These are phyloP conservation scores for Phalaenopsis aphrodite DNA, from an alignment of 106 monocot species.

Conservation along the genomic window DNA sequence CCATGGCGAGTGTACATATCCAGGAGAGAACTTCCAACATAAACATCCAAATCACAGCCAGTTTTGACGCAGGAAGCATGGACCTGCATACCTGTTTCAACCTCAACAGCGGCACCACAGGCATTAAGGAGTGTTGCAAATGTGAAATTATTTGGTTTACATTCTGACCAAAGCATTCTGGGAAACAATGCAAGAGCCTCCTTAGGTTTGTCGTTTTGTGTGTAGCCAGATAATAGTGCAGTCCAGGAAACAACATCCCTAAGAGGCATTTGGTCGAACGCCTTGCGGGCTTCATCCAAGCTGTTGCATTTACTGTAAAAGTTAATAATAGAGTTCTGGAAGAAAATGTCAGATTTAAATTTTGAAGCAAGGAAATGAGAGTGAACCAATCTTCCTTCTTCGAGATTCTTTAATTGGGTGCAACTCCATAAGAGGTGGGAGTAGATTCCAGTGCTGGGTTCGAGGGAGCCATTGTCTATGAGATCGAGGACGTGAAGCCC, in stretches of 20 bases:
- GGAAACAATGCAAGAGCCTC: slow-evolving; percentile 17
- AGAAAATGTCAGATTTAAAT: slow-evolving; percentile 5
- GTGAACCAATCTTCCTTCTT: slow-evolving; percentile 16
- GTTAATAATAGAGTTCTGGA: slow-evolving; percentile 19
- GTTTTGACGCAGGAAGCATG: slow-evolving; percentile 13
- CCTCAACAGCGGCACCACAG: background rate
- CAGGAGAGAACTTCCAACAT: slow-evolving; percentile 21
- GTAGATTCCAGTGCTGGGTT: slow-evolving; percentile 10
- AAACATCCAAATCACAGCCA: slow-evolving; percentile 11
- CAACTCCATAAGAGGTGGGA: slow-evolving; percentile 12
- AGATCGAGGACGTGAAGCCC: slow-evolving; percentile 17
- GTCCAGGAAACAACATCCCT: slow-evolving; percentile 16
- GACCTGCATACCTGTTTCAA: slow-evolving; percentile 11
- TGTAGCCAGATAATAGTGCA: slow-evolving; percentile 15
- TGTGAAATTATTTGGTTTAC: slow-evolving; percentile 14
- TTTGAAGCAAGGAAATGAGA: slow-evolving; percentile 8
- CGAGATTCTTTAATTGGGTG: slow-evolving; percentile 12
- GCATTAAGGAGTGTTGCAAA: slow-evolving; percentile 22
- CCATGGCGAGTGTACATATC: slow-evolving; percentile 24
- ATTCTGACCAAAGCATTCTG: slow-evolving; percentile 4
- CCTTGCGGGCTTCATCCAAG: slow-evolving; percentile 10
- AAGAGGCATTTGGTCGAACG: slow-evolving; percentile 18
- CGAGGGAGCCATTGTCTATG: slow-evolving; percentile 13
- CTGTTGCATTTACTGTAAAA: slow-evolving; percentile 19
- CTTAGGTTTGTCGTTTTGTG: slow-evolving; percentile 5